phyloP scores from a whole-genome alignment of 176 grass and related monocot species.

The Saccharum spontaneum region DNA sequence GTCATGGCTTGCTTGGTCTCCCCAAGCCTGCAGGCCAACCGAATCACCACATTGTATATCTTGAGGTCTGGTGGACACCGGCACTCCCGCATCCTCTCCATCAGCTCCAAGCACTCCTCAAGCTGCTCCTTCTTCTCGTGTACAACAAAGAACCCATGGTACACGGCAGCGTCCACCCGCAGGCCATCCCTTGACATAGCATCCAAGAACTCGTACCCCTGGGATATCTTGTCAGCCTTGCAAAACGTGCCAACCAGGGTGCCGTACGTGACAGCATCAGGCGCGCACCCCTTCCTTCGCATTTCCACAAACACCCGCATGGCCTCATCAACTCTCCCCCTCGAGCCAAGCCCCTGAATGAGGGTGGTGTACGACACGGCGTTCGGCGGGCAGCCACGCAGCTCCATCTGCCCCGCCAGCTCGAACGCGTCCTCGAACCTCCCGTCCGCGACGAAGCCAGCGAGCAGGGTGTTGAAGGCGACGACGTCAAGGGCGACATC shows the following conservation, averaged over 20 bases:
- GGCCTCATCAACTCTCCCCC: constrained; percentile 79
- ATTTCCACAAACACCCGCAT: constrained; percentile 97
- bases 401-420: constrained; percentile 67
- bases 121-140: constrained; percentile 86
- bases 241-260: constrained; percentile 79
- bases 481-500: constrained; percentile 77
- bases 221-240: constrained; percentile 64
- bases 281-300: constrained; percentile 60
- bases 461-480: constrained; percentile 90
- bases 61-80: constrained; percentile 54
- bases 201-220: constrained; percentile 77
- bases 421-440: constrained; percentile 86
- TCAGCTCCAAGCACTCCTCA: constrained; percentile 87
- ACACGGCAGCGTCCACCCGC: constrained; percentile 59
- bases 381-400: constrained; percentile 69
- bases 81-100: constrained; percentile 72
- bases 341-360: constrained; percentile 80
- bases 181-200: constrained; percentile 58
- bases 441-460: constrained; percentile 68
- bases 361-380: constrained; percentile 89
- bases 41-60: constrained; percentile 78
- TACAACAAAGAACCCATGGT: constrained; percentile 62
- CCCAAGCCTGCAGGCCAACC: constrained; percentile 77
- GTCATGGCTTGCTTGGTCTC: constrained; percentile 62
- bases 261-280: constrained; percentile 66